These are phyloP conservation scores for Ogataea paradorogensis DNA, from an alignment of 805 yeast species.

Conservation along the genomic window DNA sequence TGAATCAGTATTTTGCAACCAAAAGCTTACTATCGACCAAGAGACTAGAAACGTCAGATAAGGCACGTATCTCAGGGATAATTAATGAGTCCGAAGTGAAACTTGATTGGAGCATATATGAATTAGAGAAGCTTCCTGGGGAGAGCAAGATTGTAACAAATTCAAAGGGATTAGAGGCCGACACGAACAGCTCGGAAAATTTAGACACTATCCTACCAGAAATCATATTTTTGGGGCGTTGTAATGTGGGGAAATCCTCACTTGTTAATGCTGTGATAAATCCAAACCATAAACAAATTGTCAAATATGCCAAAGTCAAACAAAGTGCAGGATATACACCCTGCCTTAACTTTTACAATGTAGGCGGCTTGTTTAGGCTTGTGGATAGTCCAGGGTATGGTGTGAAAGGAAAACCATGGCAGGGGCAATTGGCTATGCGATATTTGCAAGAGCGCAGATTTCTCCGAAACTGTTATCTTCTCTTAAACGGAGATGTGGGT, in stretches of 20 bases:
- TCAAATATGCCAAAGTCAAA: constrained; percentile 42
- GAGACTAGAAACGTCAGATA: constrained; percentile 8
- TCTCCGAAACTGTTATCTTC: constrained; percentile 55
- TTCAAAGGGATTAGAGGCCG: no score
- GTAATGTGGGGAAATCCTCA: constrained; percentile 86
- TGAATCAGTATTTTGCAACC: constrained; percentile 17
- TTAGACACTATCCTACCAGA: constrained; percentile 55
- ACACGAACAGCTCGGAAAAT: not conserved
- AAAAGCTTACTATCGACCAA: constrained; percentile 9
- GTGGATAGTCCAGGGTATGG: constrained; percentile 95
- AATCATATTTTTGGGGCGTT: constrained; percentile 70
- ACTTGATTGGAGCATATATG: constrained; percentile 60
- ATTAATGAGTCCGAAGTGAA: constrained; percentile 45
- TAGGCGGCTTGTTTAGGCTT: constrained; percentile 60
- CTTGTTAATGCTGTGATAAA: constrained; percentile 60
- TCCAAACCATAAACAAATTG: constrained; percentile 30
- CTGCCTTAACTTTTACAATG: constrained; percentile 68
- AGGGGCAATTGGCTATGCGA: constrained; percentile 66
- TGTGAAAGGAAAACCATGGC: constrained; percentile 55
- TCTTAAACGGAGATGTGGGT: constrained; percentile 62
- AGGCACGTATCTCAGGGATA: constrained; percentile 31
- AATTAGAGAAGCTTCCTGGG: constrained; percentile 57
- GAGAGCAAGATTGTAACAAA: constrained; percentile 30
- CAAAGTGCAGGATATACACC: constrained; percentile 43
- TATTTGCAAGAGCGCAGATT: constrained; percentile 56